Evolutionary conservation across 371 early-diverging fungal species (phyloP).

Genomic region (Lichtheimia ornata): DNA sequence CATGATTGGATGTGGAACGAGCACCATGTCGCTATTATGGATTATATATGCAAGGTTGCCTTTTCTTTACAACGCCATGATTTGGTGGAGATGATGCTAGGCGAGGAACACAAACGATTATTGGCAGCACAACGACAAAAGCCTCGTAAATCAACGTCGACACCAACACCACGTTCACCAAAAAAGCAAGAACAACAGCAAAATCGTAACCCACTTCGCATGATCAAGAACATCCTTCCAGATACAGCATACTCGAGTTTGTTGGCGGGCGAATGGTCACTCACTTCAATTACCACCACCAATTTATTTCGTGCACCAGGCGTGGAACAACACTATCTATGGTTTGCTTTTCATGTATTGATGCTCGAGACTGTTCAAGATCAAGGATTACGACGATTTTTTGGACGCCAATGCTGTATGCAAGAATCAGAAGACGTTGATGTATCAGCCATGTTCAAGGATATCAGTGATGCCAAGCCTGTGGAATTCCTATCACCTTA

Average conservation of each 20-base stretch:
- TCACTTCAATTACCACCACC: slow-evolving; percentile 45
- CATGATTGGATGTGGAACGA: slow-evolving; percentile 51
- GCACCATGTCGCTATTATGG: slow-evolving; percentile 29
- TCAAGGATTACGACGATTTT: slow-evolving; percentile 31
- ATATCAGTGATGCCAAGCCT: slow-evolving; percentile 42
- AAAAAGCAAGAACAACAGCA: slow-evolving; percentile 22
- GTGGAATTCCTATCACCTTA: slow-evolving; percentile 58
- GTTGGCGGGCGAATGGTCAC: slow-evolving; percentile 59
- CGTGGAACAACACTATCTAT: slow-evolving; percentile 44
- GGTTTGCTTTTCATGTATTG: slow-evolving; percentile 65
- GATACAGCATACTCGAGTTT: slow-evolving; percentile 47
- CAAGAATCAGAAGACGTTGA: slow-evolving; percentile 22
- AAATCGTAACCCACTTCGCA: slow-evolving; percentile 24
- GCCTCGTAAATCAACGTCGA: slow-evolving; percentile 1
- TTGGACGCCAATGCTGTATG: slow-evolving; percentile 39
- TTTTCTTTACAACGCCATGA: slow-evolving; percentile 25
- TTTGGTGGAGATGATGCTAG: slow-evolving; percentile 31
- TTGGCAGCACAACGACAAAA: slow-evolving; percentile 21
- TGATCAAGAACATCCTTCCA: slow-evolving; percentile 45
- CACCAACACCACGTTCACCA: slow-evolving; percentile 21
- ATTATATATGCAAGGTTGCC: slow-evolving; percentile 32
- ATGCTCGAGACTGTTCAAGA: slow-evolving; percentile 57
- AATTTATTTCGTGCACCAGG: slow-evolving; percentile 51
- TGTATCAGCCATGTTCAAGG: slow-evolving; percentile 34
- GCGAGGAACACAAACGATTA: slow-evolving; percentile 25